A percentile compares a stretch with the other conserved stretches of the same genome.
phyloP scores from a whole-genome alignment of 441 rosid genomes.

The Omphalea diandra region DNA sequence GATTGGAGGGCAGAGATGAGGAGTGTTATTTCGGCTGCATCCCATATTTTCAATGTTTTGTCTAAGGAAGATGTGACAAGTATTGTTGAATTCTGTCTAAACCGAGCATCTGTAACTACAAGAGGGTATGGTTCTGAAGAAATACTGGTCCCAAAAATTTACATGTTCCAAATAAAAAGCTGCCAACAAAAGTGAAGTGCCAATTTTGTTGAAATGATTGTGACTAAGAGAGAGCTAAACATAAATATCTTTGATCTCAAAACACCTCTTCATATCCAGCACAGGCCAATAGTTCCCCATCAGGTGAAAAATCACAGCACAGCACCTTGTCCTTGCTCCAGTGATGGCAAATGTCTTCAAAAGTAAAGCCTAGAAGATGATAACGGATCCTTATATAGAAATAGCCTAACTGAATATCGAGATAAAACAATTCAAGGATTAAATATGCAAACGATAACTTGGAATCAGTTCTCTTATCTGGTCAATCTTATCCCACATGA shows the following conservation, averaged over 20 bases:
- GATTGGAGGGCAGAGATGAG: background rate
- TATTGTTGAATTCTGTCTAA: constrained; percentile 32
- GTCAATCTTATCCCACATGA: no score
- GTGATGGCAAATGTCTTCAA: constrained; percentile 34
- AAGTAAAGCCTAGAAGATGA: constrained; percentile 32
- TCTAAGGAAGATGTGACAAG: constrained; percentile 47
- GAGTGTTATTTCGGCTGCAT: constrained; percentile 36
- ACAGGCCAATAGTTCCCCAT: constrained; percentile 41
- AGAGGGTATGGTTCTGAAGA: constrained; percentile 33
- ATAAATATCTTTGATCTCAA: constrained; percentile 1
- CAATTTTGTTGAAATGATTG: constrained; percentile 1
- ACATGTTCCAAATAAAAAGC: constrained; percentile 40
- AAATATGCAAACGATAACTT: no score
- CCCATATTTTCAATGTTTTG: constrained; percentile 45
- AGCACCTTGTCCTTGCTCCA: constrained; percentile 34
- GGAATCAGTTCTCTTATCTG: no score
- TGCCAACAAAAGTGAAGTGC: constrained; percentile 28
- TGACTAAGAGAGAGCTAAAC: background rate
- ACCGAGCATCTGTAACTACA: constrained; percentile 44
- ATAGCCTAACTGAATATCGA: background rate
- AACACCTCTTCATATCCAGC: constrained; percentile 46
- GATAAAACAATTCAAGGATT: background rate
- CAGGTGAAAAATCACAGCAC: constrained; percentile 48
- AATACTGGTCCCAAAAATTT: constrained; percentile 20
- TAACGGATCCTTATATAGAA: background rate